Percentiles rank a stretch among this genome's conserved stretches.
phyloP scores from a whole-genome alignment of 2,329 filamentous ascomycete species.

The Iodosphaeria phyllophila region DNA sequence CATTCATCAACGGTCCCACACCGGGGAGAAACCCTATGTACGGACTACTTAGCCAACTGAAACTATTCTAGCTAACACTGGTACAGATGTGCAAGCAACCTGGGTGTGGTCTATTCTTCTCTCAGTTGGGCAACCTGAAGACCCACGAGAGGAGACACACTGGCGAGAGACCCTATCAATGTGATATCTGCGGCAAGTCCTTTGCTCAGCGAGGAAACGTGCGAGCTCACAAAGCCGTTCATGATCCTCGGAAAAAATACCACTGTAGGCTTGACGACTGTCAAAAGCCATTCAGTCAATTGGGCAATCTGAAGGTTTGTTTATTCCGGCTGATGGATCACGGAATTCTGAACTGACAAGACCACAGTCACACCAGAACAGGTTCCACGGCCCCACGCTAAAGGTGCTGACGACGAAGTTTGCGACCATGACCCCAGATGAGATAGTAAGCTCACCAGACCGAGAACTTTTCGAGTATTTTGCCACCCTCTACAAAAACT shows the following conservation, averaged over 20 bases:
- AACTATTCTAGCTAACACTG: conserved; percentile 10
- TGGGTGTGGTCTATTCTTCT: conserved; percentile 64
- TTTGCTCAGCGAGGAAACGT: conserved; percentile 82
- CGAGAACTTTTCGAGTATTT: conserved; percentile 74
- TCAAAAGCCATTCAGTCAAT: conserved; percentile 72
- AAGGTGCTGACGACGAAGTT: conserved; percentile 53
- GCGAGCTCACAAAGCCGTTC: conserved; percentile 65
- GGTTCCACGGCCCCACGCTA: conserved; percentile 67
- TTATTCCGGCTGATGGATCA: not conserved
- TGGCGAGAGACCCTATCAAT: conserved; percentile 69
- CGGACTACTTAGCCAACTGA: conserved; percentile 24
- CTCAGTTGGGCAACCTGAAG: conserved; percentile 81
- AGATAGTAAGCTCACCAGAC: conserved; percentile 54
- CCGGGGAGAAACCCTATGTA: conserved; percentile 79
- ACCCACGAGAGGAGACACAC: conserved; percentile 80
- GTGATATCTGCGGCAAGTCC: conserved; percentile 59
- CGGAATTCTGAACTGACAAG: conserved; percentile 1
- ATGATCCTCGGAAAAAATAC: conserved; percentile 60
- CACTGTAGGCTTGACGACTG: conserved; percentile 69
- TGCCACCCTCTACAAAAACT: conserved; percentile 80
- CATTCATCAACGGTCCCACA: conserved; percentile 77
- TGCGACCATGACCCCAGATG: conserved; percentile 38
- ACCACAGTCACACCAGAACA: conserved; percentile 70
- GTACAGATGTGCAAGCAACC: conserved; percentile 45
- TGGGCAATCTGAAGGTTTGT: conserved; percentile 75